These are phyloP conservation scores for Eucalyptus regnans DNA, from an alignment of 345 rosid species.

Conservation along the genomic window DNA sequence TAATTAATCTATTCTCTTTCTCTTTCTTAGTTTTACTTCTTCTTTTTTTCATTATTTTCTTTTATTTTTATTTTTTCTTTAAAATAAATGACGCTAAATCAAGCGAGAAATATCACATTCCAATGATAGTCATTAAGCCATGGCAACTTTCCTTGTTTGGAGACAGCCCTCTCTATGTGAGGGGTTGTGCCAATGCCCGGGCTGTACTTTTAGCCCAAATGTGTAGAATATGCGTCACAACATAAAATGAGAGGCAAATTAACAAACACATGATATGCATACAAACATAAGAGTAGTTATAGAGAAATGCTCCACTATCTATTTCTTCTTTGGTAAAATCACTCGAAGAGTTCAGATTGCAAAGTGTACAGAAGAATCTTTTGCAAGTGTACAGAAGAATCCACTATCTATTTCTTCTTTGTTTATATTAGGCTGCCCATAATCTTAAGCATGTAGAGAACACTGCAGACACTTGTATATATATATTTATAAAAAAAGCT, in stretches of 20 bases:
- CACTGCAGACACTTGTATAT: neutral
- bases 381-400: neutral
- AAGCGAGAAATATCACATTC: no score
- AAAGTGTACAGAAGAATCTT: neutral
- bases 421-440: no score
- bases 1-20: neutral
- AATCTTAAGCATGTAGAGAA: no score
- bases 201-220: neutral
- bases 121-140: fast-evolving
- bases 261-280: neutral
- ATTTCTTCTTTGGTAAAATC: no score
- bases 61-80: neutral
- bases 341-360: neutral
- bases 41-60: no score
- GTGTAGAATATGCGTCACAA: neutral
- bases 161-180: neutral
- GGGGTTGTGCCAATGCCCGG: neutral
- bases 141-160: neutral
- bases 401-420: no score
- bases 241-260: neutral
- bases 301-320: neutral
- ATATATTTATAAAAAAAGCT: neutral
- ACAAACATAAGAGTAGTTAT: neutral
- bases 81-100: fast-evolving
- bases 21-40: neutral